phyloP scores from a whole-genome alignment of 805 yeast genomes.

The Saturnispora gosingensis region DNA sequence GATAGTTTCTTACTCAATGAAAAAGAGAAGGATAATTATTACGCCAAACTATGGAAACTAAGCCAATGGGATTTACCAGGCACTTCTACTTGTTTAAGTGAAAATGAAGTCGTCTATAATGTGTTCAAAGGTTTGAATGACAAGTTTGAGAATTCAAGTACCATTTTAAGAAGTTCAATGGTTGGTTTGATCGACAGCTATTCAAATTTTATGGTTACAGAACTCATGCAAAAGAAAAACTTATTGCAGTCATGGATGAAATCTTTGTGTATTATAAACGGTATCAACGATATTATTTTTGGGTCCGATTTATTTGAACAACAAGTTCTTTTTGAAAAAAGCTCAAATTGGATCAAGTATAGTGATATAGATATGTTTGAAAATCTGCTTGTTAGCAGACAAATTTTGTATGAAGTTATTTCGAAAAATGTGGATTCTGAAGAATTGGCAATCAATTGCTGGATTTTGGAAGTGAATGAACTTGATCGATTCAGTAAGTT shows the following conservation, averaged over 20 bases:
- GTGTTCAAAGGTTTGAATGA: constrained; percentile 41
- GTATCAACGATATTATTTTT: constrained; percentile 15
- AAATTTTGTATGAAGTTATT: constrained; percentile 27
- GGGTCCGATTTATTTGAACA: constrained; percentile 8
- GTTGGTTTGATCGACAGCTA: neutral
- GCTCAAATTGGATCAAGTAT: constrained; percentile 31
- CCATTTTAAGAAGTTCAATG: constrained; percentile 16
- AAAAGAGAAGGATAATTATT: constrained; percentile 23
- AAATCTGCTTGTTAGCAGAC: constrained; percentile 35
- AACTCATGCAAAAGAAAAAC: neutral
- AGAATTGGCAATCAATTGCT: constrained; percentile 5
- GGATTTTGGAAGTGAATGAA: constrained; percentile 29
- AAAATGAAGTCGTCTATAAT: constrained; percentile 42
- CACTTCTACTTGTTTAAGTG: constrained; percentile 29
- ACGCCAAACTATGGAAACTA: constrained; percentile 69
- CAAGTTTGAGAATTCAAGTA: constrained; percentile 9
- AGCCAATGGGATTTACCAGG: constrained; percentile 67
- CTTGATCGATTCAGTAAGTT: constrained; percentile 33
- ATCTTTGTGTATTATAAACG: constrained; percentile 25
- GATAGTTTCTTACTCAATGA: neutral
- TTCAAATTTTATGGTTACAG: neutral
- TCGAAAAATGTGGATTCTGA: neutral
- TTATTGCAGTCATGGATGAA: constrained; percentile 23
- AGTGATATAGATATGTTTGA: constrained; percentile 33
- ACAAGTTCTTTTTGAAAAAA: constrained; percentile 12